A percentile compares a stretch with the other conserved stretches of the same genome.
Evolutionary conservation across 352 stramenopile species (phyloP).

Genomic region (Pythium insidiosum): DNA sequence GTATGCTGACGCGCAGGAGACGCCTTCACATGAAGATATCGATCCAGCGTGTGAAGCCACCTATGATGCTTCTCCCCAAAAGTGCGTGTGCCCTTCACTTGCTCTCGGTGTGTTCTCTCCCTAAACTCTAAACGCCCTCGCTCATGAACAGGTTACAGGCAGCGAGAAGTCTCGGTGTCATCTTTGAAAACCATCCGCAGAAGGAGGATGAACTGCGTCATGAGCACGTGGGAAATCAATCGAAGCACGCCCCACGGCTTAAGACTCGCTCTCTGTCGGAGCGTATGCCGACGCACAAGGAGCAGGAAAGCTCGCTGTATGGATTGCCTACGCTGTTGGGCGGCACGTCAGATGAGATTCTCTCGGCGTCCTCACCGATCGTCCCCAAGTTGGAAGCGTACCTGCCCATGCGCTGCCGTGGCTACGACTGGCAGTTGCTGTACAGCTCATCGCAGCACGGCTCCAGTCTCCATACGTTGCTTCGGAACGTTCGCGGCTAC

Average conservation of each 20-base stretch:
- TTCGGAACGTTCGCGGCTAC: slow-evolving; percentile 29
- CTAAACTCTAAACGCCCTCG: no score
- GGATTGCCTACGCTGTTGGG: slow-evolving; percentile 41
- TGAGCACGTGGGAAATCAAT: not conserved
- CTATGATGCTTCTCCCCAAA: no score
- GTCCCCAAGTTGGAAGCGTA: slow-evolving; percentile 55
- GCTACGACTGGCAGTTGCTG: slow-evolving; percentile 60
- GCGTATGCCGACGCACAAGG: slow-evolving; percentile 15
- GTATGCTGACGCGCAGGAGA: slow-evolving; percentile 4
- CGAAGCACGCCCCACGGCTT: not conserved
- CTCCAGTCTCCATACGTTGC: slow-evolving; percentile 53
- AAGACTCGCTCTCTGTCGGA: slow-evolving; percentile 31
- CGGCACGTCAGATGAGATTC: slow-evolving; percentile 28
- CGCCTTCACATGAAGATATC: not conserved
- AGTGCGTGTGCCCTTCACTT: no score
- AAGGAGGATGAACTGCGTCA: no score
- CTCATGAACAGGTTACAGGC: no score
- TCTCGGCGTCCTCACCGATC: slow-evolving; percentile 38
- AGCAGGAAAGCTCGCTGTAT: slow-evolving; percentile 22
- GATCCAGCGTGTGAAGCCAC: no score
- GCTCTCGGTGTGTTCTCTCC: no score
- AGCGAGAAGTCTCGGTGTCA: no score
- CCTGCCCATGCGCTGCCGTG: slow-evolving; percentile 32
- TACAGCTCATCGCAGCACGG: slow-evolving; percentile 60
- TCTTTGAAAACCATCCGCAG: no score